phyloP scores from a whole-genome alignment of 352 stramenopile genomes.

The Pythium oligandrum region DNA sequence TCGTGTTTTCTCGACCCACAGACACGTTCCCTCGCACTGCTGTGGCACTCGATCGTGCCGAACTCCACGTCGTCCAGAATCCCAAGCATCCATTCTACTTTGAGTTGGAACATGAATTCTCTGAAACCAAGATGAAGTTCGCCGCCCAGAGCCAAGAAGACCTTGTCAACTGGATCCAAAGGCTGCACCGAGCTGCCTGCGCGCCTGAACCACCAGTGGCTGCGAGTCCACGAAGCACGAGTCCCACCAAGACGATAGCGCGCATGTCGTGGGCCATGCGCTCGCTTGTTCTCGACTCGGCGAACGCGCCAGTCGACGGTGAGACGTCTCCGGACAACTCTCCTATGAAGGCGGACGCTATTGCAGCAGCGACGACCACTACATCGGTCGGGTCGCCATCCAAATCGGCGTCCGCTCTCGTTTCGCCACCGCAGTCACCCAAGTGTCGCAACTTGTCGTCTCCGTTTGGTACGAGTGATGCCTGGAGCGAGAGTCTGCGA shows the following conservation, averaged over 20 bases:
- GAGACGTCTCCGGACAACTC: conserved; percentile 1
- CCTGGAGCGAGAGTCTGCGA: conserved; percentile 17
- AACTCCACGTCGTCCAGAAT: conserved; percentile 62
- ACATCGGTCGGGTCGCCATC: neutral
- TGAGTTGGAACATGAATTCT: conserved; percentile 69
- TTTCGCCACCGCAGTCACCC: too few species aligned
- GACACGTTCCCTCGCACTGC: conserved; percentile 56
- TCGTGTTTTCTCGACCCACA: conserved; percentile 51
- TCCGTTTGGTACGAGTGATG: conserved; percentile 14
- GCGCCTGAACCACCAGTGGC: conserved; percentile 43
- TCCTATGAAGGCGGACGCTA: conserved; percentile 4
- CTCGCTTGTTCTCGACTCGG: conserved; percentile 63
- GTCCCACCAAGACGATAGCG: conserved; percentile 37
- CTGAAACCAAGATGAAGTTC: conserved; percentile 73
- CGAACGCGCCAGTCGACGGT: neutral
- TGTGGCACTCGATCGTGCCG: conserved; percentile 57
- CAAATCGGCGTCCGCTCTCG: neutral
- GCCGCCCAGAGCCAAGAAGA: conserved; percentile 61
- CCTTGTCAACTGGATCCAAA: conserved; percentile 49
- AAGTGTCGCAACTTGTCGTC: conserved; percentile 1
- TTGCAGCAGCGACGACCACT: neutral
- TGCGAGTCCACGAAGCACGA: conserved; percentile 28
- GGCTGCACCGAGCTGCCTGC: conserved; percentile 40
- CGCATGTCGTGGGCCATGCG: conserved; percentile 78
- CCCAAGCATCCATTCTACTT: conserved; percentile 76